Base-by-base conservation (phyloP, 106 monocot genomes). In the Phalaenopsis aphrodite region DNA sequence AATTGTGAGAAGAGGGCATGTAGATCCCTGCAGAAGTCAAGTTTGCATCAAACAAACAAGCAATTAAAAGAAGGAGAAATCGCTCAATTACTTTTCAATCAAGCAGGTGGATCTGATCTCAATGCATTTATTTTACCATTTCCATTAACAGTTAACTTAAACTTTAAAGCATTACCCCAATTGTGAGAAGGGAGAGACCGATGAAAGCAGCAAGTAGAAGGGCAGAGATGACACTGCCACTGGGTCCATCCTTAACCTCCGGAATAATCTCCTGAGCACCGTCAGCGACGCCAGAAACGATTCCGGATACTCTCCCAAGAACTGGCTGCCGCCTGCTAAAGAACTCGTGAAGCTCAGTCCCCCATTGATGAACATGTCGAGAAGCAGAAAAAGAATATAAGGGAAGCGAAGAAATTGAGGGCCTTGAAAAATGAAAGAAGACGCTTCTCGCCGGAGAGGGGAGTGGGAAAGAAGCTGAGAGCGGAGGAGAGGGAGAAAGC, bases 181-280 rank as follows among this genome's bases (percentile, higher is more conserved):
- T 75, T 47, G 87, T 89, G 80, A 86, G 88, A 38, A 91, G 24
- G 79, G 83, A 84, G 46, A 87, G 84, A 11, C 81, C 84, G 18
- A 91, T 42, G 78, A 94, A 89, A 56, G 87, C 87, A 30, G 79
- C 7, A 55, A 79, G 16, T 41, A 88, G 85, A 16, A 91, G 84
- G 55, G 69, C 73, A 43, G 86, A 81, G 77, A 87, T 57, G 17
- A 87, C 41, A 21, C 78, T 84, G 55, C 85, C 86, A 46, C 47
- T 43, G 69, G 24, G 7, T 49, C 56, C 82, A n/a, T 24, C 38
- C 9, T 76, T 65, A 49, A 81, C 68, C 12, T 78, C 71, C 6
- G 82, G 46, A 79, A 84, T 77, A 37, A 87, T 65, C 71, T 64
- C 64, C 12, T 52, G 52, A 52, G 12, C 52, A 14, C 52, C 52